These are phyloP conservation scores for Phytomonas sp. DNA, from an alignment of 208 protist species.

Conservation along the genomic window DNA sequence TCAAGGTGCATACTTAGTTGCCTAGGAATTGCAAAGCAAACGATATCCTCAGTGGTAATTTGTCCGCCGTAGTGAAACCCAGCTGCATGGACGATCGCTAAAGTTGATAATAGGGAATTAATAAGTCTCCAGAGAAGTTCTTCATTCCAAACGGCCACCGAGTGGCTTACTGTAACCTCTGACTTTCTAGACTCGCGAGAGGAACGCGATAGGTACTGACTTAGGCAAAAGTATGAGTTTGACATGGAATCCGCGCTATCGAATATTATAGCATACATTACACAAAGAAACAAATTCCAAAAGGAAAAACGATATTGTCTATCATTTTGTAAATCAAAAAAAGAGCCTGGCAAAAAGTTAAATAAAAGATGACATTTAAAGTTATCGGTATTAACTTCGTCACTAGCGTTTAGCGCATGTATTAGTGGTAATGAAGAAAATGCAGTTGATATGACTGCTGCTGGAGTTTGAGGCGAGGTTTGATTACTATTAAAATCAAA, in stretches of 20 bases:
- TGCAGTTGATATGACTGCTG: slow-evolving; percentile 35
- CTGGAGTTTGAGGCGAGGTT: slow-evolving; percentile 41
- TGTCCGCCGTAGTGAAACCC: slow-evolving; percentile 63
- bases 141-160: slow-evolving; percentile 50
- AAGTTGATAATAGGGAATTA: slow-evolving; percentile 39
- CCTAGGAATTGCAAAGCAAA: slow-evolving; percentile 48
- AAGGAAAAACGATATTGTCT: neutral
- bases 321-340: neutral
- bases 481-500: slow-evolving; percentile 21
- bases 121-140: slow-evolving; percentile 73
- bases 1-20: slow-evolving; percentile 22
- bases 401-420: neutral
- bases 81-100: slow-evolving; percentile 49
- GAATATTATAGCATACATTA: neutral
- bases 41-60: slow-evolving; percentile 43
- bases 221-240: slow-evolving; percentile 2
- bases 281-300: slow-evolving; percentile 1
- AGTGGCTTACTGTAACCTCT: slow-evolving; percentile 2
- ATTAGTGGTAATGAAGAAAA: neutral
- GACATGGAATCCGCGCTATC: neutral
- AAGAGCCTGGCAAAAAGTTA: neutral
- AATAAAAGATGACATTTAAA: neutral
- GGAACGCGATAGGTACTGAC: neutral
- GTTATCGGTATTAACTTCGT: neutral
- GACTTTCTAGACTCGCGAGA: neutral